Evolutionary conservation across 345 rosid genomes (phyloP).

Genomic region (Corchorus capsularis): DNA sequence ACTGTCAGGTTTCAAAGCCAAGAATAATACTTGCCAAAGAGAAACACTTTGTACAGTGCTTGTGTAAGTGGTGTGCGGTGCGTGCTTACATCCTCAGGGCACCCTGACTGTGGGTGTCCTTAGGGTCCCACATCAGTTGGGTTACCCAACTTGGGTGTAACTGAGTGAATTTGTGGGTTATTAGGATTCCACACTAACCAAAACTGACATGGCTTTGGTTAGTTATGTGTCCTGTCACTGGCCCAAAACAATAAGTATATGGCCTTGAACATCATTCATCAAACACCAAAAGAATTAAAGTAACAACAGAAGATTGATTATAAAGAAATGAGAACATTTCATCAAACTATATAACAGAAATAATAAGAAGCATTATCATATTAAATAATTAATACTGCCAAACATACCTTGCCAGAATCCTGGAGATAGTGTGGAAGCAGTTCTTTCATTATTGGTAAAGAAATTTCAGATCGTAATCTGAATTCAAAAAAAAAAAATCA

Average conservation of each 20-base stretch:
- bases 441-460: slow-evolving; percentile 93
- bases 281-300: not conserved
- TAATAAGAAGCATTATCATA: not conserved
- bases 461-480: slow-evolving; percentile 95
- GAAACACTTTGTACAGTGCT: no score
- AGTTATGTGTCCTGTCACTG: no score
- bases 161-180: no score
- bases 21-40: not conserved
- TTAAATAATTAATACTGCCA: slow-evolving; percentile 8
- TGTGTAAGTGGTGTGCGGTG: no score
- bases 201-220: no score
- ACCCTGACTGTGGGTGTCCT: no score
- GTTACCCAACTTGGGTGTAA: no score
- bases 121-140: no score
- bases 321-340: slow-evolving; percentile 10
- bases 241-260: not conserved
- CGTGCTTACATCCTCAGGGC: no score
- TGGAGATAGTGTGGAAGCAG: slow-evolving; percentile 97
- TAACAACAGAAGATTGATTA: slow-evolving; percentile 1
- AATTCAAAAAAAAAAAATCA: slow-evolving; percentile 12
- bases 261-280: not conserved
- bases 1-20: not conserved
- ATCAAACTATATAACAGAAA: slow-evolving; percentile 1
- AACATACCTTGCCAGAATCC: slow-evolving; percentile 80
- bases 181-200: no score